phyloP scores from a whole-genome alignment of 2,329 filamentous ascomycete genomes.

The Albifimbria verrucaria region DNA sequence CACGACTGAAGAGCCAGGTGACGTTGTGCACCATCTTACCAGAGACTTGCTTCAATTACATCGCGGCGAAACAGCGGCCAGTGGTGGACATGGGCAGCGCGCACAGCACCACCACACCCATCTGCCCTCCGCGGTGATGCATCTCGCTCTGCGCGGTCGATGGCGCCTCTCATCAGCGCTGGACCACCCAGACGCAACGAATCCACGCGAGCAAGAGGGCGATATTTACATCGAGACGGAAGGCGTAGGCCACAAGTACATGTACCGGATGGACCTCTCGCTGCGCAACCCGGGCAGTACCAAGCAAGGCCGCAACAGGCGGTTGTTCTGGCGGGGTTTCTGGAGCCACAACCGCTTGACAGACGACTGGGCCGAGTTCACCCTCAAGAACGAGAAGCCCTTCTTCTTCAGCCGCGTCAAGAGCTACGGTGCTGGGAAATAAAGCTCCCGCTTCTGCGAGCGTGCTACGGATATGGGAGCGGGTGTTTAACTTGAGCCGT shows the following conservation, averaged over 20 bases:
- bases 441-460: too few relatives aligned
- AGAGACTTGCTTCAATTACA: conserved; percentile 61
- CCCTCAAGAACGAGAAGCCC: conserved; percentile 58
- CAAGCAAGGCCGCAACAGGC: conserved; percentile 70
- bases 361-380: conserved; percentile 86
- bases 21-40: conserved; percentile 81
- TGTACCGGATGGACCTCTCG: conserved; percentile 76
- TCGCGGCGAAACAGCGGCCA: conserved; percentile 20
- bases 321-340: conserved; percentile 77
- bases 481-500: too few relatives aligned
- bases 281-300: conserved; percentile 63
- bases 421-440: conserved; percentile 53
- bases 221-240: conserved; percentile 84
- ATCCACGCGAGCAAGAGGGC: conserved; percentile 46
- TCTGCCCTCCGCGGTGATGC: conserved; percentile 55
- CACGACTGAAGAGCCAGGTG: conserved; percentile 76
- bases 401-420: conserved; percentile 66
- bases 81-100: background rate
- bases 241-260: conserved; percentile 73
- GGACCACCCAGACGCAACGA: conserved; percentile 26
- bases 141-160: conserved; percentile 59
- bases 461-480: too few relatives aligned
- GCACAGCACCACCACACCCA: conserved; percentile 13
- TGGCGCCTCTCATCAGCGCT: conserved; percentile 44
- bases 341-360: conserved; percentile 88